phyloP scores from a whole-genome alignment of 2,329 filamentous ascomycete species.

The Epichloe bromicola region DNA sequence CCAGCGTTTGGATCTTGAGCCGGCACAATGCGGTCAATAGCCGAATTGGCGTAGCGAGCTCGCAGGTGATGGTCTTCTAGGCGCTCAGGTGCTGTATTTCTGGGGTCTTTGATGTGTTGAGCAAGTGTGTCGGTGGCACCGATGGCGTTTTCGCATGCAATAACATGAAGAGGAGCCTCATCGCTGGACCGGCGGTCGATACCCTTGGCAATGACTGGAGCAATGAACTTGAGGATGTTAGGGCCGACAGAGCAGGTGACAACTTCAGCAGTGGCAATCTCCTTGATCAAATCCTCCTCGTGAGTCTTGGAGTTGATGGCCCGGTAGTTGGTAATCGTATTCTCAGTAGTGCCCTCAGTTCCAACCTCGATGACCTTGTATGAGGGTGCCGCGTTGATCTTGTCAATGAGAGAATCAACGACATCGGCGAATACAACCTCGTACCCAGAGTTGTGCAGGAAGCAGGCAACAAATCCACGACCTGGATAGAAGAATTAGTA shows the following conservation, averaged over 20 bases:
- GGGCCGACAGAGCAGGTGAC: constrained; percentile 96
- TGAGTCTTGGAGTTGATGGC: constrained; percentile 90
- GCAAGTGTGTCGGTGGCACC: constrained; percentile 83
- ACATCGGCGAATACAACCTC: constrained; percentile 97
- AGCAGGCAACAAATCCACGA: constrained; percentile 78
- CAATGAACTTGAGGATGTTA: constrained; percentile 92
- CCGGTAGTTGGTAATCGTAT: constrained; percentile 86
- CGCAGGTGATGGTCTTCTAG: constrained; percentile 57
- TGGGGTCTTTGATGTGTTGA: constrained; percentile 61
- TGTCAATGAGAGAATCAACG: constrained; percentile 67
- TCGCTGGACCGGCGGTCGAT: constrained; percentile 61
- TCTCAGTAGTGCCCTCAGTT: constrained; percentile 64
- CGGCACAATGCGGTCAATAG: constrained; percentile 95
- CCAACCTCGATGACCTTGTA: constrained; percentile 94
- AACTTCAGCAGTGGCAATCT: constrained; percentile 76
- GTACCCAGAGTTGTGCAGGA: constrained; percentile 88
- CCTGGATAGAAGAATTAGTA: constrained; percentile 20
- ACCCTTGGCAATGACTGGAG: constrained; percentile 87
- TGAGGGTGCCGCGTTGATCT: constrained; percentile 58
- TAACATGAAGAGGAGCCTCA: constrained; percentile 65
- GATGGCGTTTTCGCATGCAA: constrained; percentile 97
- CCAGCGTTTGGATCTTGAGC: constrained; percentile 70
- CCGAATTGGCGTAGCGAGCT: constrained; percentile 90
- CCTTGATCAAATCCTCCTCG: constrained; percentile 66
- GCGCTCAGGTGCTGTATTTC: constrained; percentile 56